These are phyloP conservation scores for Cafeteria roenbergensis DNA, from an alignment of 108 stramenopile species.

Conservation along the genomic window DNA sequence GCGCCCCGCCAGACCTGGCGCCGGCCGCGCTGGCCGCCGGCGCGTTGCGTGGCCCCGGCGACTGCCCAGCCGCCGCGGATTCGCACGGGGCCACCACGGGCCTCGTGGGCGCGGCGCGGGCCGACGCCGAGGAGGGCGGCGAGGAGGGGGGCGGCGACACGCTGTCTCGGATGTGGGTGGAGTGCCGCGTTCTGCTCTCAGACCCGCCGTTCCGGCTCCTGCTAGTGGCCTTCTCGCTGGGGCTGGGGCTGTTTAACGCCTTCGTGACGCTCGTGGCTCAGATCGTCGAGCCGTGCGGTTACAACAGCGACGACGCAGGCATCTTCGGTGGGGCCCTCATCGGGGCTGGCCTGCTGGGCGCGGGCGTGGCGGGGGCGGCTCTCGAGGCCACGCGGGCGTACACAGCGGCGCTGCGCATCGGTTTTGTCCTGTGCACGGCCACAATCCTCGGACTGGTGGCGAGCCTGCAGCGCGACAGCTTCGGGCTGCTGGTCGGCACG, in stretches of 20 bases:
- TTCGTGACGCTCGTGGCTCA: constrained; percentile 31
- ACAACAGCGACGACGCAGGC: constrained; percentile 29
- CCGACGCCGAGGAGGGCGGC: background rate
- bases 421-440: background rate
- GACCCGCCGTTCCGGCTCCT: constrained; percentile 20
- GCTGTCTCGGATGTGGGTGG: background rate
- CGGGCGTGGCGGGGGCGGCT: constrained; percentile 15
- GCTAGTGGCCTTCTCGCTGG: constrained; percentile 18
- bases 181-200: background rate
- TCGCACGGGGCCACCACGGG: too few relatives aligned
- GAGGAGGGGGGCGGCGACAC: background rate
- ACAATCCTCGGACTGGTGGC: constrained; percentile 1
- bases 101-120: too few relatives aligned
- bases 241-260: constrained; percentile 34
- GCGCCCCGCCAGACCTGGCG: too few relatives aligned
- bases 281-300: constrained; percentile 23
- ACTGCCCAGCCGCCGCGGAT: background rate
- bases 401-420: constrained; percentile 3
- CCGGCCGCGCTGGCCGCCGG: too few relatives aligned
- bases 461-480: background rate
- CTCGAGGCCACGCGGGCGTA: constrained; percentile 18
- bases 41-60: too few relatives aligned
- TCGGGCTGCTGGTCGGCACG: background rate
- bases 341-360: constrained; percentile 25
- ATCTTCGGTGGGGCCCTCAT: constrained; percentile 27